Percentiles rank a stretch among this genome's conserved stretches.
These are phyloP conservation scores for Camptophora hylomeconis DNA, from an alignment of 2,329 filamentous ascomycete genomes.

Conservation along the genomic window DNA sequence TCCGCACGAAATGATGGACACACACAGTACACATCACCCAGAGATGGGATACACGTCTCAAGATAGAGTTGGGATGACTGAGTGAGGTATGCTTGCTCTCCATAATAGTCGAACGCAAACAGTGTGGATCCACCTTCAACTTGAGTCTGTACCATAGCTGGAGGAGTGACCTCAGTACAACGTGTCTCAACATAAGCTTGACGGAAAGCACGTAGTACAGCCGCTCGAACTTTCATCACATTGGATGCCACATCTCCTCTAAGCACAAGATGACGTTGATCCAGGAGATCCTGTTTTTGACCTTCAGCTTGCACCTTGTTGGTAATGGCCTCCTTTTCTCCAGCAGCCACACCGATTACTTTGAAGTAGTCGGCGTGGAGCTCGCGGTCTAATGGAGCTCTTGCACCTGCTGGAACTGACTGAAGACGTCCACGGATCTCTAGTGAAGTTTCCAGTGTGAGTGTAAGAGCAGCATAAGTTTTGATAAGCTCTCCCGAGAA, in stretches of 20 bases:
- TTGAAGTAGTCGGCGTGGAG: slow-evolving; percentile 82
- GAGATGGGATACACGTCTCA: slow-evolving; percentile 78
- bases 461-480: slow-evolving; percentile 79
- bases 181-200: slow-evolving; percentile 63
- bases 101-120: slow-evolving; percentile 82
- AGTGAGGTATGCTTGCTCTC: slow-evolving; percentile 80
- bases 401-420: slow-evolving; percentile 62
- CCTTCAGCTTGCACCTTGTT: slow-evolving; percentile 60
- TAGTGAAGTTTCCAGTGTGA: slow-evolving; percentile 79
- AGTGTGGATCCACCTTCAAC: slow-evolving; percentile 86
- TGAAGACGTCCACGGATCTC: slow-evolving; percentile 73
- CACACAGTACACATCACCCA: slow-evolving; percentile 95
- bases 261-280: slow-evolving; percentile 73
- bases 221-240: slow-evolving; percentile 75
- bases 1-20: slow-evolving; percentile 98
- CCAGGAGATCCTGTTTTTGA: slow-evolving; percentile 60
- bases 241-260: slow-evolving; percentile 74
- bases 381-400: slow-evolving; percentile 73
- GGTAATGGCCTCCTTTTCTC: slow-evolving; percentile 83
- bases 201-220: slow-evolving; percentile 69
- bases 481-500: slow-evolving; percentile 70
- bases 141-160: slow-evolving; percentile 86
- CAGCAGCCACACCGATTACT: slow-evolving; percentile 65
- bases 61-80: slow-evolving; percentile 97
- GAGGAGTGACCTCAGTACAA: slow-evolving; percentile 73